A percentile compares a stretch with the other conserved stretches of the same genome.
These are phyloP conservation scores for Pleurotus ostreatus DNA, from an alignment of 768 basidiomycete genomes.

Conservation along the genomic window DNA sequence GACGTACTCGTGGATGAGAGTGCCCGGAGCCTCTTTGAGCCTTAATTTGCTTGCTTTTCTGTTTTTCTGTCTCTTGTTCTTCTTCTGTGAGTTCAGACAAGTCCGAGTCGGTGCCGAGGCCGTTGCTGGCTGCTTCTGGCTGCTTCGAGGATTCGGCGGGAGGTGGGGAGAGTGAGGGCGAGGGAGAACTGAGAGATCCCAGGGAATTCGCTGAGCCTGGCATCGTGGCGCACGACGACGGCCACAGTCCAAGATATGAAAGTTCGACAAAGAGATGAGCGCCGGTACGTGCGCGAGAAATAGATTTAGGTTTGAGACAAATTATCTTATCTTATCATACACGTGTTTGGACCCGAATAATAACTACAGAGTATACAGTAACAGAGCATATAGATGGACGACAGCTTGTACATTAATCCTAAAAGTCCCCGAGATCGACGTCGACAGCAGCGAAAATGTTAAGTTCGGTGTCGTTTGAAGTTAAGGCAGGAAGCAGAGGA, in stretches of 20 bases:
- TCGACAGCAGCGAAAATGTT: conserved; percentile 64
- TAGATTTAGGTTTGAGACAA: conserved; percentile 18
- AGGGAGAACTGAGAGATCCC: conserved; percentile 64
- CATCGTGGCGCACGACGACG: conserved; percentile 32
- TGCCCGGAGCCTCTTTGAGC: background rate
- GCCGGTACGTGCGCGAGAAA: conserved; percentile 40
- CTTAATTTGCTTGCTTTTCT: conserved; percentile 10
- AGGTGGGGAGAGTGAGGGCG: conserved; percentile 51
- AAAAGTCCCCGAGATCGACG: conserved; percentile 79
- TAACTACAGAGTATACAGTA: too few relatives aligned
- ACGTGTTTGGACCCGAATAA: background rate
- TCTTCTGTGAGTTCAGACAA: conserved; percentile 84
- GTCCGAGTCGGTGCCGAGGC: conserved; percentile 61
- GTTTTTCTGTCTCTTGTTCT: conserved; percentile 52
- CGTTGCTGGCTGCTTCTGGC: conserved; percentile 23
- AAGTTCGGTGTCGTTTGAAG: conserved; percentile 18
- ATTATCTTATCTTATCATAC: conserved; percentile 35
- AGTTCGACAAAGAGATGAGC: conserved; percentile 21
- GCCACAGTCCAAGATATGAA: conserved; percentile 22
- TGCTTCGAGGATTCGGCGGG: conserved; percentile 14
- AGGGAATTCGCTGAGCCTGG: conserved; percentile 60
- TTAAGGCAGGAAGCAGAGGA: conserved; percentile 19
- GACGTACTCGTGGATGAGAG: background rate
- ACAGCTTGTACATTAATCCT: conserved; percentile 13
- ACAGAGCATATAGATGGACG: too few relatives aligned